A percentile compares a stretch with the other conserved stretches of the same genome.
Evolutionary conservation across 2,329 filamentous ascomycete species (phyloP).

Genomic region (Stemphylium beticola): DNA sequence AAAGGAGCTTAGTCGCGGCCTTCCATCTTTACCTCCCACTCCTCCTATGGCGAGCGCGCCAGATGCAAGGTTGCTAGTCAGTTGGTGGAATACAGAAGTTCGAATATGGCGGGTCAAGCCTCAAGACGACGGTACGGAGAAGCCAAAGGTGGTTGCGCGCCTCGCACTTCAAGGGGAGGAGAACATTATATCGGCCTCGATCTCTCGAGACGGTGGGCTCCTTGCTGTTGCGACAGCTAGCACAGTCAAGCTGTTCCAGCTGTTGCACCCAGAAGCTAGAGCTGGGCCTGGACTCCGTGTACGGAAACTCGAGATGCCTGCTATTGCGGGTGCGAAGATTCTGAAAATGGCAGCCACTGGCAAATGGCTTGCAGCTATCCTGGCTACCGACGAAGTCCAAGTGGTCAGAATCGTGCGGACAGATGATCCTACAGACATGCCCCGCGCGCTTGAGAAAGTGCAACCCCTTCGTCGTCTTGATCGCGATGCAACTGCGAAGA

Average conservation of each 20-base stretch:
- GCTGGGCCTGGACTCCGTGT: slow-evolving; percentile 69
- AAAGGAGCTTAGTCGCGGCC: slow-evolving; percentile 78
- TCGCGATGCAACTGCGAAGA: slow-evolving; percentile 34
- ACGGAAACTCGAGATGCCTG: slow-evolving; percentile 70
- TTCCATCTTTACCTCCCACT: slow-evolving; percentile 84
- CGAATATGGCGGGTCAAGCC: slow-evolving; percentile 75
- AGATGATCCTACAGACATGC: slow-evolving; percentile 47
- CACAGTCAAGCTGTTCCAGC: slow-evolving; percentile 78
- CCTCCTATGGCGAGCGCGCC: slow-evolving; percentile 75
- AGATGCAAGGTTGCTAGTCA: slow-evolving; percentile 76
- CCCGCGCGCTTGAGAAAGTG: slow-evolving; percentile 47
- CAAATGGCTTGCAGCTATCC: slow-evolving; percentile 69
- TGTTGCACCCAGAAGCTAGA: slow-evolving; percentile 61
- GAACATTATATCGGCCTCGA: slow-evolving; percentile 76
- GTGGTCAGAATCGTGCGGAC: slow-evolving; percentile 56
- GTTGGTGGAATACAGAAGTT: slow-evolving; percentile 91
- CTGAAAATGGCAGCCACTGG: slow-evolving; percentile 73
- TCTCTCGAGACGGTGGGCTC: slow-evolving; percentile 74
- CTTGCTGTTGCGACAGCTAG: slow-evolving; percentile 77
- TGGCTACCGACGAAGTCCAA: slow-evolving; percentile 53
- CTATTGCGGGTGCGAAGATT: slow-evolving; percentile 70
- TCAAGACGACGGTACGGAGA: slow-evolving; percentile 56
- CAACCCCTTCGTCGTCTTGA: slow-evolving; percentile 49
- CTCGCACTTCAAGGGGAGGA: slow-evolving; percentile 67
- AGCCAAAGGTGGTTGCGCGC: slow-evolving; percentile 50